These are phyloP conservation scores for Ceratorhiza oryzae-sativae DNA, from an alignment of 1,284 basidiomycete species.

Conservation along the genomic window DNA sequence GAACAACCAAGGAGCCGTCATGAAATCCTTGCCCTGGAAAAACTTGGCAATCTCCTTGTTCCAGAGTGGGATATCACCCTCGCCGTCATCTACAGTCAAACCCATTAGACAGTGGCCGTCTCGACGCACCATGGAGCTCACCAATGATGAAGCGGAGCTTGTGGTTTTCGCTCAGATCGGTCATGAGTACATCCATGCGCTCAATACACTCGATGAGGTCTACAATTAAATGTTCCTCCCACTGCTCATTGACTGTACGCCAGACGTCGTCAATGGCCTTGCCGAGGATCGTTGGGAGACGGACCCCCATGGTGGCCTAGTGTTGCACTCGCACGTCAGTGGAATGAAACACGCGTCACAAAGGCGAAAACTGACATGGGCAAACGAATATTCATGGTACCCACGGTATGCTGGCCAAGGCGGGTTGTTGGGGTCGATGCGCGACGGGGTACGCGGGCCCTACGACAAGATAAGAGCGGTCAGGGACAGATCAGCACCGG, in stretches of 20 bases:
- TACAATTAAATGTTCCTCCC: slow-evolving; percentile 82
- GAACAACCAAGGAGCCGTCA: slow-evolving; percentile 95
- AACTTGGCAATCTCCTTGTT: slow-evolving; percentile 95
- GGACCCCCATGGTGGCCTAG: slow-evolving; percentile 87
- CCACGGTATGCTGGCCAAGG: slow-evolving; percentile 96
- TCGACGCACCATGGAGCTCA: background rate
- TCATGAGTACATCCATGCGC: slow-evolving; percentile 84
- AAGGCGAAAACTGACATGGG: slow-evolving; percentile 59
- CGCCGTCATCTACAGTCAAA: slow-evolving; percentile 72
- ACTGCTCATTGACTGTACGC: slow-evolving; percentile 86
- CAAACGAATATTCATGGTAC: slow-evolving; percentile 96
- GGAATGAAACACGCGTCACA: no score
- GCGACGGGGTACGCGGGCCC: slow-evolving; percentile 41
- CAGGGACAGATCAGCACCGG: background rate
- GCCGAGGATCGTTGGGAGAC: slow-evolving; percentile 93
- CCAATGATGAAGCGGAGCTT: slow-evolving; percentile 80
- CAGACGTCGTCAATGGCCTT: slow-evolving; percentile 96
- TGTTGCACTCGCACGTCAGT: background rate
- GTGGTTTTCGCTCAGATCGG: slow-evolving; percentile 77
- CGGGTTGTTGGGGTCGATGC: slow-evolving; percentile 87
- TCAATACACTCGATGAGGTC: slow-evolving; percentile 90
- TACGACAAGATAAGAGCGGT: background rate
- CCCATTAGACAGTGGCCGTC: background rate
- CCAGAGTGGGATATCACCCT: slow-evolving; percentile 95
- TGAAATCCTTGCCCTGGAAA: slow-evolving; percentile 97